Percentiles rank a stretch among this genome's conserved stretches.
These are phyloP conservation scores for Phytophthora hybrid DNA, from an alignment of 352 stramenopile species.

Conservation along the genomic window DNA sequence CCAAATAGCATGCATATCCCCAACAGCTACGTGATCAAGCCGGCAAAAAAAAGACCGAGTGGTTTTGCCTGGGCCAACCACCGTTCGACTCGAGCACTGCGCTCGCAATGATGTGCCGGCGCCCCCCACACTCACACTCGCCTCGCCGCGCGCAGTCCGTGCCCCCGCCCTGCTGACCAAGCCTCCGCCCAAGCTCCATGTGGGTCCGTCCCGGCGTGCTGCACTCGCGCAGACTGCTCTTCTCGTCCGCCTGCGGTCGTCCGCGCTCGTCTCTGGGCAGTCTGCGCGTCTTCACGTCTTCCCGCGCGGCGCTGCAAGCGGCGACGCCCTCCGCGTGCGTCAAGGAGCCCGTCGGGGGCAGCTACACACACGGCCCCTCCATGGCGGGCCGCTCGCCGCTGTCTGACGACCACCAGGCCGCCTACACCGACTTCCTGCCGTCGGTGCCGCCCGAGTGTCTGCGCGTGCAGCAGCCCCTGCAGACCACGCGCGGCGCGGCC, in stretches of 20 bases:
- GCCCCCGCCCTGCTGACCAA: conserved; percentile 15
- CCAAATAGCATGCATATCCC: conserved; percentile 1
- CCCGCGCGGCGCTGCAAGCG: conserved; percentile 25
- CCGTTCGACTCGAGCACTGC: background rate
- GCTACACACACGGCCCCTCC: conserved; percentile 7
- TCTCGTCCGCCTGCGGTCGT: conserved; percentile 27
- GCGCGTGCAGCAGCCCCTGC: conserved; percentile 53
- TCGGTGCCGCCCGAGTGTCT: conserved; percentile 83
- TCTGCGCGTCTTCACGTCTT: conserved; percentile 43
- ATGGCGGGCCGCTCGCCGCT: conserved; percentile 10
- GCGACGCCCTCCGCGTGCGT: conserved; percentile 22
- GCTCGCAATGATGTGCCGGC: conserved; percentile 23
- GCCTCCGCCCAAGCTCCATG: conserved; percentile 21
- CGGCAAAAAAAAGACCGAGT: conserved; percentile 20
- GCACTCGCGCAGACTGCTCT: conserved; percentile 34
- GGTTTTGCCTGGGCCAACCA: conserved; percentile 35
- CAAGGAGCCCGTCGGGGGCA: conserved; percentile 19
- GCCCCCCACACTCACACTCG: conserved; percentile 28
- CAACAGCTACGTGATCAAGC: background rate
- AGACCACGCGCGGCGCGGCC: conserved; percentile 6
- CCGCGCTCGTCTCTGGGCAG: conserved; percentile 33
- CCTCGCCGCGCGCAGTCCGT: conserved; percentile 9
- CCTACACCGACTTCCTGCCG: conserved; percentile 70
- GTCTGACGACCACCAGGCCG: conserved; percentile 21
- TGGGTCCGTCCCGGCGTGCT: conserved; percentile 32